Conservation (phyloP, 257 asterid species). For the Solanum pinnatisectum region DNA sequence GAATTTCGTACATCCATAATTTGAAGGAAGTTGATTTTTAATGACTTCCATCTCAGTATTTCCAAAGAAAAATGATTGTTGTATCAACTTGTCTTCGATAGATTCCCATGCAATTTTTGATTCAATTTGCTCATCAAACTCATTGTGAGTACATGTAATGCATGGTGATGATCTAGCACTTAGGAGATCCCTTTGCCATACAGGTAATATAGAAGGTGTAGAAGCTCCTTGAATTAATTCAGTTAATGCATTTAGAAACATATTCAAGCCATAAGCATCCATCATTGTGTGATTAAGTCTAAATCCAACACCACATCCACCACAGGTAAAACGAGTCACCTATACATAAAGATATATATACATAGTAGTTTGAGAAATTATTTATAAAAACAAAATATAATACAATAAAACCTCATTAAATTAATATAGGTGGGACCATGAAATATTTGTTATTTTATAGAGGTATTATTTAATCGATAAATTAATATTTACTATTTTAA, state of each 20-base stretch:
- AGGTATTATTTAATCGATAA: no score
- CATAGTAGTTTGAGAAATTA: no score
- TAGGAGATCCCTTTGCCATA: conserved; percentile 12
- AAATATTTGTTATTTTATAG: no score
- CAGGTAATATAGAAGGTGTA: conserved; percentile 2
- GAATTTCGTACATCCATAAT: not conserved
- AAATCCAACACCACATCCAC: conserved; percentile 11
- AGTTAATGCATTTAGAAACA: not conserved
- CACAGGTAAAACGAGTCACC: not conserved
- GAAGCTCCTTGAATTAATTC: not conserved
- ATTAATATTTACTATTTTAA: no score
- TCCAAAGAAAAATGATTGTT: conserved; percentile 3
- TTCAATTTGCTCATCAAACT: not conserved
- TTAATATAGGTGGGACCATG: no score
- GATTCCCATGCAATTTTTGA: not conserved
- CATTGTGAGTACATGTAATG: conserved; percentile 4
- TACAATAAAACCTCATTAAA: no score
- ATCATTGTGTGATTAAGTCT: conserved; percentile 1
- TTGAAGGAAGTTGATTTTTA: not conserved
- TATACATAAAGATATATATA: not conserved
- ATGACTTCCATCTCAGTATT: not conserved
- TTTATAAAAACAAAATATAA: no score
- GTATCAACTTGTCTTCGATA: not conserved
- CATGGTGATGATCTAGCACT: not conserved
- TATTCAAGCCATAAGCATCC: not conserved